These are phyloP conservation scores for Hibiscus trionum DNA, from an alignment of 345 rosid species.

Conservation along the genomic window DNA sequence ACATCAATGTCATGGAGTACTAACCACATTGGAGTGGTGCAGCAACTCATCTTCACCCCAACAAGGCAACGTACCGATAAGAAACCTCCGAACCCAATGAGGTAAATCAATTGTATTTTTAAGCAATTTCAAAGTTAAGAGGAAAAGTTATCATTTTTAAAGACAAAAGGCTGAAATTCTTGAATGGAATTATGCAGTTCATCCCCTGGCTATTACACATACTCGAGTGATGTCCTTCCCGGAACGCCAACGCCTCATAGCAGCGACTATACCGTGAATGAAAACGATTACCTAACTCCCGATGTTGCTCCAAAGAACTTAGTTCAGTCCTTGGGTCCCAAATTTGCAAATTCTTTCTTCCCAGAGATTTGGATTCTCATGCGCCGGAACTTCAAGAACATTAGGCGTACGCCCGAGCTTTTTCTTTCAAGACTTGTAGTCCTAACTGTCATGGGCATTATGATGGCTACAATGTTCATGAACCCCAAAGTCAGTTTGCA, in stretches of 20 bases:
- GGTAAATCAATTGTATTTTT: conserved; percentile 29
- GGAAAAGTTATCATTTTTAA: not conserved
- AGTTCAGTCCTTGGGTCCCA: conserved; percentile 23
- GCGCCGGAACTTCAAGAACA: conserved; percentile 63
- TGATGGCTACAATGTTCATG: conserved; percentile 76
- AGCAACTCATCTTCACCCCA: conserved; percentile 40
- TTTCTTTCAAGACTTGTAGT: conserved; percentile 63
- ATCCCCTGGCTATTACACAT: conserved; percentile 37
- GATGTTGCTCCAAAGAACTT: not conserved
- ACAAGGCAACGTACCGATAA: conserved; percentile 25
- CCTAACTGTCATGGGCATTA: conserved; percentile 51
- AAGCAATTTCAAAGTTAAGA: not conserved
- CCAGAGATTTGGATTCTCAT: conserved; percentile 52
- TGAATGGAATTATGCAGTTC: conserved; percentile 25
- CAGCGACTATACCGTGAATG: conserved; percentile 71
- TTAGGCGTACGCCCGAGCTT: conserved; percentile 57
- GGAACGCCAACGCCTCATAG: conserved; percentile 55
- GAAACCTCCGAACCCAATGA: conserved; percentile 29
- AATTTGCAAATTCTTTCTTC: conserved; percentile 45
- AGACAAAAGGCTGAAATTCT: not conserved
- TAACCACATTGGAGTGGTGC: conserved; percentile 32
- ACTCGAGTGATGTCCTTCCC: conserved; percentile 37
- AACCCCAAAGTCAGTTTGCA: conserved; percentile 32
- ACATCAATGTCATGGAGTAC: conserved; percentile 45
- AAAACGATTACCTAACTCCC: conserved; percentile 51